Conservation (phyloP, 768 basidiomycete species). For the Tulasnella sp. region DNA sequence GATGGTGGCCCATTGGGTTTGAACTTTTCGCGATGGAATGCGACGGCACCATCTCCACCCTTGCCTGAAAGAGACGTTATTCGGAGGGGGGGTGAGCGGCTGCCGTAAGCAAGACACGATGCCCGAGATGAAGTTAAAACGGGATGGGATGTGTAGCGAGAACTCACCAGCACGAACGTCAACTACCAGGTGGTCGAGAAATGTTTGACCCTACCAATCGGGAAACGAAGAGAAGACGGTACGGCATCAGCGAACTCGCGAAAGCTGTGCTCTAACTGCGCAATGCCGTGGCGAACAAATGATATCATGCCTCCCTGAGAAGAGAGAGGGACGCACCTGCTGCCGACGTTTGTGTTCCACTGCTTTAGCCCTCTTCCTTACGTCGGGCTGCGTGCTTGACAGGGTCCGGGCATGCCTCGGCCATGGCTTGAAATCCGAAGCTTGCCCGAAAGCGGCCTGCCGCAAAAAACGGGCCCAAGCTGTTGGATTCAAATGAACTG, state of each 20-base stretch:
- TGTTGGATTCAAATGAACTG: neutral
- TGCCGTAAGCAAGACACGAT: slow-evolving; percentile 18
- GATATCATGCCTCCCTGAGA: neutral
- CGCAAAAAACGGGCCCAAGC: neutral
- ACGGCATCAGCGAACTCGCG: neutral
- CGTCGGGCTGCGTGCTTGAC: neutral
- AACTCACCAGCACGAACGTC: slow-evolving; percentile 71
- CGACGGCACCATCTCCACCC: slow-evolving; percentile 90
- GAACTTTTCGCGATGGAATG: slow-evolving; percentile 90
- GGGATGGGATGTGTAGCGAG: neutral
- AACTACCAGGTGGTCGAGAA: slow-evolving; percentile 82
- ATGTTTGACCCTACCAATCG: slow-evolving; percentile 64
- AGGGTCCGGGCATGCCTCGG: slow-evolving; percentile 11
- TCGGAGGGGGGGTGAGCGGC: neutral
- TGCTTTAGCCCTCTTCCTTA: slow-evolving; percentile 12
- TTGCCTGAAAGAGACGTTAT: slow-evolving; percentile 55
- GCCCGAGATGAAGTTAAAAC: neutral
- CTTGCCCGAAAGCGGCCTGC: neutral
- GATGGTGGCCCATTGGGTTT: slow-evolving; percentile 85
- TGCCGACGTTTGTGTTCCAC: slow-evolving; percentile 21
- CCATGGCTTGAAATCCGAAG: neutral
- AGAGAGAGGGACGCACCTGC: neutral
- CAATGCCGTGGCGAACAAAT: neutral
- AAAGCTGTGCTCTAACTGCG: neutral
- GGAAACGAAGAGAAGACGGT: neutral